phyloP scores from a whole-genome alignment of 129 eudicot genomes.

The Centrapalus pauciflorus region DNA sequence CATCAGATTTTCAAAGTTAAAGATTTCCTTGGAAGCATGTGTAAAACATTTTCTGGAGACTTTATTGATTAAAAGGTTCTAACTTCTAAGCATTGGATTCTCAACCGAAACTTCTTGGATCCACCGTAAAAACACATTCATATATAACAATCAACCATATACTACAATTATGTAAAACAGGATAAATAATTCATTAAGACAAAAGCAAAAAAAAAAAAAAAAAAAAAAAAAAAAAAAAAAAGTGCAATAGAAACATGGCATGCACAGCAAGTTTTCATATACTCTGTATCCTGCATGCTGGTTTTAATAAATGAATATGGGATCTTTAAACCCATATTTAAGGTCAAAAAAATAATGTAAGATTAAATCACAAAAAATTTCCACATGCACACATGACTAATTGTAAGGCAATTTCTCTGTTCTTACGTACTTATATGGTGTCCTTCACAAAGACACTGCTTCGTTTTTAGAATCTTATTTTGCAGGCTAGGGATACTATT shows the following conservation, averaged over 20 bases:
- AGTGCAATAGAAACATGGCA: not conserved
- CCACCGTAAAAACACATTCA: not conserved
- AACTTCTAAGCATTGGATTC: slow-evolving; percentile 11
- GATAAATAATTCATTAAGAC: not conserved
- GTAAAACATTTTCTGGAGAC: not conserved
- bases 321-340: not conserved
- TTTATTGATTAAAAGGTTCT: not conserved
- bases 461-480: not conserved
- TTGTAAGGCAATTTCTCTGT: not conserved
- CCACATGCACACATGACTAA: not conserved
- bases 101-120: slow-evolving; percentile 13
- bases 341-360: not conserved
- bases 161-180: not conserved
- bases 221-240: too few species aligned
- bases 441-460: not conserved
- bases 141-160: not conserved
- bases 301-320: not conserved
- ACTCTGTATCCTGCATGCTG: not conserved
- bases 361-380: not conserved
- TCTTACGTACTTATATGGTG: not conserved
- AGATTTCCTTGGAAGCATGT: not conserved
- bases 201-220: not conserved
- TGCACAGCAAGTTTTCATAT: not conserved
- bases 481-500: not conserved
- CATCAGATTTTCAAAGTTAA: not conserved